phyloP scores from a whole-genome alignment of 225 moss, liverwort and hornwort species.

The Bryoerythrophyllum caledonicum region DNA sequence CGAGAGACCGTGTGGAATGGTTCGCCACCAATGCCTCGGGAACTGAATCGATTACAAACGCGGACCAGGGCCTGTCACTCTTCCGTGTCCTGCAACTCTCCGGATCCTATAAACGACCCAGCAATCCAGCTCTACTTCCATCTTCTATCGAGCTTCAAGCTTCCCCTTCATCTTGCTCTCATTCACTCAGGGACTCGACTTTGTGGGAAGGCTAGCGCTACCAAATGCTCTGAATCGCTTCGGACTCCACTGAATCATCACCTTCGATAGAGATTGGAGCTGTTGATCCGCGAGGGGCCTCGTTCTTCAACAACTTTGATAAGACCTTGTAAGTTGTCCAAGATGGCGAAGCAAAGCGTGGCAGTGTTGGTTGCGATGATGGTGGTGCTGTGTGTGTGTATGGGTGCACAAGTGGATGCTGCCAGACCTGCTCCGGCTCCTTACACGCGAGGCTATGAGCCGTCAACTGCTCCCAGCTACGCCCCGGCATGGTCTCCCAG shows the following conservation, averaged over 20 bases:
- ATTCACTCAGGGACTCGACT: background rate
- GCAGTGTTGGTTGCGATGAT: too few species aligned
- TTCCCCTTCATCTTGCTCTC: background rate
- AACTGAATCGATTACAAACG: too few species aligned
- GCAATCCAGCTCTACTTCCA: background rate
- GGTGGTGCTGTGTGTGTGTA: too few species aligned
- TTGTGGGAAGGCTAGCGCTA: background rate
- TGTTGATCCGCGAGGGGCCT: background rate
- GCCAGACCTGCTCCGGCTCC: too few species aligned
- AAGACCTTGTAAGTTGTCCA: too few species aligned
- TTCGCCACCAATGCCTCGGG: too few species aligned
- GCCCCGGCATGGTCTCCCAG: background rate
- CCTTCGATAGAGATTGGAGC: background rate
- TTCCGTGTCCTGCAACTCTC: background rate
- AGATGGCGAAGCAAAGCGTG: background rate
- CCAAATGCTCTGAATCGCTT: background rate
- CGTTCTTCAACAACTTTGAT: background rate
- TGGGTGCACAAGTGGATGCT: too few species aligned
- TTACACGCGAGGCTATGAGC: too few species aligned
- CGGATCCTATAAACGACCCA: background rate
- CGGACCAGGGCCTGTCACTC: background rate
- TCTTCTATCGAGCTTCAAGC: background rate
- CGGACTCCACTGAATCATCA: background rate
- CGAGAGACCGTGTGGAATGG: too few species aligned
- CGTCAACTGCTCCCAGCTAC: background rate